Base-by-base conservation (phyloP, 2,329 filamentous ascomycete genomes). In the Alternaria sp. region DNA sequence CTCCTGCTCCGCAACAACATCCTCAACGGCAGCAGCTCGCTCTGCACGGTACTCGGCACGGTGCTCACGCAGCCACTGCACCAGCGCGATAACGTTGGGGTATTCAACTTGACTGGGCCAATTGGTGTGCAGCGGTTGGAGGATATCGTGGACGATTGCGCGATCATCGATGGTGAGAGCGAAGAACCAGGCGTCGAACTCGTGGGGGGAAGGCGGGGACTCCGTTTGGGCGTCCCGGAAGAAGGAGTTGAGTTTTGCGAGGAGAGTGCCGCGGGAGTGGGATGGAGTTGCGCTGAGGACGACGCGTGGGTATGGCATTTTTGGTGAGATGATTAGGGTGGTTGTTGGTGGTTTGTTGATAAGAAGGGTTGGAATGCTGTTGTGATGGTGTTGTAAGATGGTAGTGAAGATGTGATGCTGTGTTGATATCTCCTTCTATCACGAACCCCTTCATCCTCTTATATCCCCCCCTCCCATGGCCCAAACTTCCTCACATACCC, bases 221-320 rank as follows among this genome's bases (percentile, higher is more conserved):
- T 40, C 8, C 0, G 0, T 40, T 1, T 40, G 32, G 32, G 32
- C 32, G 0, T 5, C 8, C 32, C 1, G 36, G n/a, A 40, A 40
- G 1, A 40, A 40, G 4, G 1, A 40, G 8, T 40, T 10, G n/a
- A 40, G n/a, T 40, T 40, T 40, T 40, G 36, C 36, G 36, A 40
- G 0, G 4, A 40, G 36, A 0, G 0, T 1, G 15, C 36, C 36
- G n/a, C 36, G 36, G 36, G 9, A 3, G 36, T 0, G 4, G 36
- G 36, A 40, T 8, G 36, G 36, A 9, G 36, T 40, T 6, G 36
- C n/a, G 36, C 1, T 10, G 36, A 40, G 32, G 15, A 4, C 5
- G 32, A 10, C 9, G 32, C 32, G 32, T 40, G 32, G 6, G 15
- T 10, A n/a, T 0, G 32, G 1, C 32, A 40, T 40, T 9, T 10